phyloP scores from a whole-genome alignment of 1,284 basidiomycete genomes.

The Marasmius oreades region DNA sequence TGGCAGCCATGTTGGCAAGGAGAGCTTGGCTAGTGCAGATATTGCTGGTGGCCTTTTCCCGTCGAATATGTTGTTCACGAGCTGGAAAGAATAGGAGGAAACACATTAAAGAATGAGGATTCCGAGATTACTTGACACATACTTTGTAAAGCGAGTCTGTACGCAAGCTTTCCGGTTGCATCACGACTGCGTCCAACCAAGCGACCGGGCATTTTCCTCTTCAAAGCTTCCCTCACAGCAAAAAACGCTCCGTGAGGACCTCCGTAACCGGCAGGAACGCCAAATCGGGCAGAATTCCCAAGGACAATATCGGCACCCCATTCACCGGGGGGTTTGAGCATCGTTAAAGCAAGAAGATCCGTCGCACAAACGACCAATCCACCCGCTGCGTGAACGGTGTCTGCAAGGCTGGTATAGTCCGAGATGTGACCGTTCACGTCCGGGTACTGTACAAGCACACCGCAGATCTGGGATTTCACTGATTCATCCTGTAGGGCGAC shows the following conservation, averaged over 20 bases:
- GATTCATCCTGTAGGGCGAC: conserved; percentile 51
- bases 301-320: conserved; percentile 98
- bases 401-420: conserved; percentile 71
- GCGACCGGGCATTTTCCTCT: conserved; percentile 96
- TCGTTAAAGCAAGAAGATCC: conserved; percentile 89
- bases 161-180: conserved; percentile 80
- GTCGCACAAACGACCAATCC: conserved; percentile 86
- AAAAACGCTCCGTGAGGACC: conserved; percentile 97
- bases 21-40: conserved; percentile 93
- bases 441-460: conserved; percentile 90
- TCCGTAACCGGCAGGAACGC: conserved; percentile 88
- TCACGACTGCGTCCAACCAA: conserved; percentile 92
- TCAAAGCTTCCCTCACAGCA: conserved; percentile 88
- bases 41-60: conserved; percentile 94
- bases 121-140: conserved; percentile 24
- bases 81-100: conserved; percentile 41
- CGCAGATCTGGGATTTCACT: conserved; percentile 69
- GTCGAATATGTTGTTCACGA: conserved; percentile 94
- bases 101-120: conserved; percentile 8
- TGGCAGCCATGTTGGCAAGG: conserved; percentile 95
- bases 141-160: conserved; percentile 94
- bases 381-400: conserved; percentile 71
- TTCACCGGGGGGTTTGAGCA: conserved; percentile 95
- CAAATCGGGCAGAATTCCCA: conserved; percentile 94
- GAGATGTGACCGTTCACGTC: conserved; percentile 85